Base-by-base conservation (phyloP, 257 asterid genomes). In the Perilla frutescens region DNA sequence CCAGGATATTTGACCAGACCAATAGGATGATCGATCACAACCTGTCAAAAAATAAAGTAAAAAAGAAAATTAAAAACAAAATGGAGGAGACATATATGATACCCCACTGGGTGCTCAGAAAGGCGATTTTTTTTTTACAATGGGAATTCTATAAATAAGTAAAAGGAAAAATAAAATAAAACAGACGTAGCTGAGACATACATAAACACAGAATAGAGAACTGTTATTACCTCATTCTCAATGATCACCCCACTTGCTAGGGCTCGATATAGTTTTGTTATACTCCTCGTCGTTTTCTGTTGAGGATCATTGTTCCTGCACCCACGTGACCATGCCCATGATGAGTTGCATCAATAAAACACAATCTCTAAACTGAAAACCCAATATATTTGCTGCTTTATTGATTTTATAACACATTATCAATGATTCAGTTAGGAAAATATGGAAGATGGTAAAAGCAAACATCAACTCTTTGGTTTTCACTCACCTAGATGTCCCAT, bases 1-100 rank as follows among this genome's bases (percentile, higher is more conserved):
- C 99, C 99, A 69, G 99, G 89, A 85, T 94, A 94, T 79, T 80
- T 88, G 40, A 88, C 88, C 75, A 83, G 80, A 74, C 99, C 99
- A 85, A 94, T 94, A 71, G 99, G 97, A 70, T 94, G 97, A 80
- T 86, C 89, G 70, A 94, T 77, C 71, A 78, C 63, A 68, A 90
- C 87, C 98, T 93, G 83, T 57, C 59, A 71, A 48, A 78, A 0
- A 79, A 66, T 37, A 59, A 51, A 64, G 20, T 11, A 62, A 56
- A 32, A 68, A 66, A 5, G 32, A 48, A 47, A 10, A 41, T 62
- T 26, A 43, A 39, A 36, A 78, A 31, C 39, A 39, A 71, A 68
- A 67, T 54, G 44, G 60, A 53, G 58, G 50, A 63, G 54, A 58
- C n/a, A 31, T 31, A 50, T 32, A 48, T 60, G 70, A 34, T 37